A percentile compares a stretch with the other conserved stretches of the same genome.
Conservation (phyloP, 2,329 filamentous ascomycete genomes). For the Aureobasidium zeae region DNA sequence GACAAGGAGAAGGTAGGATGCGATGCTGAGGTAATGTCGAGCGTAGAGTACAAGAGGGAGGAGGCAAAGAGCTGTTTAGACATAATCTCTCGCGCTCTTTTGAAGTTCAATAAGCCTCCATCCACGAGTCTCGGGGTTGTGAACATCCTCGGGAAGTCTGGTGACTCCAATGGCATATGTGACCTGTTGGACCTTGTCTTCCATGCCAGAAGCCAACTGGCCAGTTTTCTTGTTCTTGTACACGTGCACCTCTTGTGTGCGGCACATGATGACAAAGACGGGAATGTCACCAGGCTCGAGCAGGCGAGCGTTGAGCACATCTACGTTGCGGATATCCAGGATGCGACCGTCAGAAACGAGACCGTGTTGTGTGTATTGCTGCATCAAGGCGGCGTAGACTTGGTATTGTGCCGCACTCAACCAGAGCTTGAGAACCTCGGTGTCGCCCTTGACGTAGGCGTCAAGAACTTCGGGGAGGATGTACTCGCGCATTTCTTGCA, state of each 20-base stretch:
- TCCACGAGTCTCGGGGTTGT: constrained; percentile 89
- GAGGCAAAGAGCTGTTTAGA: constrained; percentile 38
- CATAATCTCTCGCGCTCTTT: constrained; percentile 91
- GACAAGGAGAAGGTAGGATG: too few relatives aligned
- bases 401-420: constrained; percentile 92
- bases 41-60: background rate
- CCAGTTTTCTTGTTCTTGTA: constrained; percentile 87
- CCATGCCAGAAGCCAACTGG: constrained; percentile 90
- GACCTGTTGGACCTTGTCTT: constrained; percentile 96
- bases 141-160: constrained; percentile 85
- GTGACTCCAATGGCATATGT: constrained; percentile 98
- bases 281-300: constrained; percentile 80
- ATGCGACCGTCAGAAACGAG: constrained; percentile 93
- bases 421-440: constrained; percentile 86
- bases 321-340: constrained; percentile 87
- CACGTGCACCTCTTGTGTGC: constrained; percentile 95
- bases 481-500: constrained; percentile 93
- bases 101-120: constrained; percentile 98
- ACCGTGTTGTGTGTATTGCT: constrained; percentile 89
- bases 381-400: constrained; percentile 91
- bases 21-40: background rate
- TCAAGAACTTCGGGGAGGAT: constrained; percentile 95
- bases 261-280: constrained; percentile 93
- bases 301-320: constrained; percentile 72
- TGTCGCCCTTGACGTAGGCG: constrained; percentile 94